Evolutionary conservation across 345 rosid genomes (phyloP).

Genomic region (Eutrema japonicum): DNA sequence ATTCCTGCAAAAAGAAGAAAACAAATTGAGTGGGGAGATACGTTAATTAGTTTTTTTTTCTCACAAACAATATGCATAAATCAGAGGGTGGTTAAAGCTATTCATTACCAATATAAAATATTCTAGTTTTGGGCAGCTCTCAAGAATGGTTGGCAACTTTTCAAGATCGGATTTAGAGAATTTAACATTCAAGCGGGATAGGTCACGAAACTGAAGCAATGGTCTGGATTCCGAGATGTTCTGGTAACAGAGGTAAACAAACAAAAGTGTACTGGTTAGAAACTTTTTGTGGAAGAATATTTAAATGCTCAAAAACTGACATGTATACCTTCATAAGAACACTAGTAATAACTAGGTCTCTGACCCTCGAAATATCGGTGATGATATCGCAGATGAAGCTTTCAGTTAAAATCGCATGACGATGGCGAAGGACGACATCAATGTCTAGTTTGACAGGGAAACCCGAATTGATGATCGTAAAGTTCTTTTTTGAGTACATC

Average conservation of each 20-base stretch:
- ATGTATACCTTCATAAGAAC: conserved; percentile 2
- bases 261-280: background rate
- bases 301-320: background rate
- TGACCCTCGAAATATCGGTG: background rate
- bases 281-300: background rate
- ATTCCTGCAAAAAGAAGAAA: conserved; percentile 3
- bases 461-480: background rate
- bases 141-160: conserved; percentile 10
- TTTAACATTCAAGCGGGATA: background rate
- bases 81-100: background rate
- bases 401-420: background rate
- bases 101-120: conserved; percentile 19
- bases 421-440: too few species aligned
- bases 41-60: background rate
- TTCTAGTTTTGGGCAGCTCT: conserved; percentile 24
- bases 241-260: background rate
- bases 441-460: conserved; percentile 14
- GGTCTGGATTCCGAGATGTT: background rate
- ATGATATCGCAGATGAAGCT: background rate
- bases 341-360: background rate
- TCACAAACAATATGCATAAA: background rate
- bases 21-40: background rate
- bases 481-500: background rate
- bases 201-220: background rate
- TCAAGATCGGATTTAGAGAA: background rate